Base-by-base conservation (phyloP, 768 basidiomycete genomes). In the Amanita thiersii region DNA sequence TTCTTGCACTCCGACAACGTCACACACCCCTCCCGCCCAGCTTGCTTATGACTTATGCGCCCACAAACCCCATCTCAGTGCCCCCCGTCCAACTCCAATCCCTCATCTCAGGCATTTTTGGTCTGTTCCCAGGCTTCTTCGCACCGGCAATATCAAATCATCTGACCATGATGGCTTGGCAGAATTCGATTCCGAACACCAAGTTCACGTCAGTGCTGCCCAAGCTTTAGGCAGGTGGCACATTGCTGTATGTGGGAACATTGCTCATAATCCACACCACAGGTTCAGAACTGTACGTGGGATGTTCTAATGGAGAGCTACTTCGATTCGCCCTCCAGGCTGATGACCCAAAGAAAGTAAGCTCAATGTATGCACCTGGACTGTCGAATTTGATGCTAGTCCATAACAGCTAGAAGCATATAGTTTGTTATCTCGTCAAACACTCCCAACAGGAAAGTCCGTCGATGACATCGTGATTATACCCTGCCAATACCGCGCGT, bases 231-330 rank as follows among this genome's bases (percentile, higher is more conserved):
- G 37, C 26, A 28, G n/a, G 26, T 7, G n/a, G 12, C 11, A 7
- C 25, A 25, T 18, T 43, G 9, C 14, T 24, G 20, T 37, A n/a
- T 23, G 11, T 23, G 9, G 6, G 12, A 6, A 11, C n/a, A 21
- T 28, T 12, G 21, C 15, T 12, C 37, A 9, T 23, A 23, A 3
- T 10, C n/a, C 3, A 23, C 12, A 10, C 12, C 17, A 15, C 39
- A 88, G 87, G 81, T 23, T 79, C 80, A 30, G 91, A 96, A 53
- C 74, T 94, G 18, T 93, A 91, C 50, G 73, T 89, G 9, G 92
- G 90, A 9, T 85, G 84, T 47, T 77, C 80, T 15, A 88, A 91
- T 45, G 90, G 92, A 15, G 78, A 88, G 49, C 69, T 96, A 5
- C 62, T 91, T 25, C 81, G 90, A 31, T 93, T 84, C 55, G 71